Evolutionary conservation across 345 rosid species (phyloP).

Genomic region (Arabidopsis arenosa): DNA sequence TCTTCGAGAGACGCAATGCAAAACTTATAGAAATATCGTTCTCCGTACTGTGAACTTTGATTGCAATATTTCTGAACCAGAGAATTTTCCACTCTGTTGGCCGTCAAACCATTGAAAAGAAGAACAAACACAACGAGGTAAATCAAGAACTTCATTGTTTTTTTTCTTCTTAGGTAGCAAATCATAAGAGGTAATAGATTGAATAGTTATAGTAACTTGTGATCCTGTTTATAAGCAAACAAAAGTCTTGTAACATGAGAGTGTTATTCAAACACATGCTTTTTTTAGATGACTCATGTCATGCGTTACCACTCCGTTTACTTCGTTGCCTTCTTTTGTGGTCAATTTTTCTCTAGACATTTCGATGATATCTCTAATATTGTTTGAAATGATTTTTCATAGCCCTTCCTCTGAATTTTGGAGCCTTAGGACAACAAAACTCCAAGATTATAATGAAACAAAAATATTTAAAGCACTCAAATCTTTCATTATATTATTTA

Average conservation of each 20-base stretch:
- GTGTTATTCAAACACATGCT: not conserved
- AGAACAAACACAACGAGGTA: constrained; percentile 21
- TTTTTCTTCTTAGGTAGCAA: not conserved
- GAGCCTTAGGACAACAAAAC: not conserved
- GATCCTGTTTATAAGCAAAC: constrained; percentile 30
- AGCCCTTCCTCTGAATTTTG: not conserved
- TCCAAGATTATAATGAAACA: too few relatives aligned
- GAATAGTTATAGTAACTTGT: constrained; percentile 2
- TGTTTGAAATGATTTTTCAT: not conserved
- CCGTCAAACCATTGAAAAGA: constrained; percentile 2
- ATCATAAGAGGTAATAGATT: not conserved
- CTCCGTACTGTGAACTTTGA: constrained; percentile 27
- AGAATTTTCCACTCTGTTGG: constrained; percentile 24
- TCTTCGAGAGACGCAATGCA: constrained; percentile 44
- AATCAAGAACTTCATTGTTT: constrained; percentile 1
- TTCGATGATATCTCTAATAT: not conserved
- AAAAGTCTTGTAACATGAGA: not conserved
- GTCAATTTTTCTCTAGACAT: not conserved
- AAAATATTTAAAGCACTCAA: too few relatives aligned
- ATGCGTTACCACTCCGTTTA: constrained; percentile 3
- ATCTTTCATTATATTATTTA: not conserved
- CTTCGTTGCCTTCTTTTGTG: not conserved
- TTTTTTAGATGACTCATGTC: constrained; percentile 27
- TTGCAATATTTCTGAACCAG: constrained; percentile 40
- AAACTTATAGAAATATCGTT: constrained; percentile 28